A percentile compares a stretch with the other conserved stretches of the same genome.
Conservation (phyloP, 1,139 yeast genomes). For the Suhomyces kunorum region DNA sequence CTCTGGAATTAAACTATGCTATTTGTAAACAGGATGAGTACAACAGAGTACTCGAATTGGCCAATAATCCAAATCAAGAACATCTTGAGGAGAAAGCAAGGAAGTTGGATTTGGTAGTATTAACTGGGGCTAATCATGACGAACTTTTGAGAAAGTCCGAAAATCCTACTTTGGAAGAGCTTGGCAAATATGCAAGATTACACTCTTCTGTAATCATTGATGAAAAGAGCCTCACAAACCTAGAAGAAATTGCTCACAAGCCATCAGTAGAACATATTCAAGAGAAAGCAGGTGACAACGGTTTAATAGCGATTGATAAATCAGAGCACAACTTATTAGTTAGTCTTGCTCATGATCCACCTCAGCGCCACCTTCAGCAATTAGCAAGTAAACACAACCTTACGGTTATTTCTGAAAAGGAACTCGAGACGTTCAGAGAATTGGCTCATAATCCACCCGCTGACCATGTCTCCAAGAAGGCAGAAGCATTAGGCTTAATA, state of each 20-base stretch:
- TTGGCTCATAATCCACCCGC: slow-evolving; percentile 27
- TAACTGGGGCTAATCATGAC: slow-evolving; percentile 8
- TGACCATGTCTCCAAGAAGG: slow-evolving; percentile 26
- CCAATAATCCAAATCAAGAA: slow-evolving; percentile 6
- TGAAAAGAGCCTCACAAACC: slow-evolving; percentile 21
- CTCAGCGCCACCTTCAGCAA: slow-evolving; percentile 25
- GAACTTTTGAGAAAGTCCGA: slow-evolving; percentile 4
- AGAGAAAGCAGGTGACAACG: slow-evolving; percentile 13
- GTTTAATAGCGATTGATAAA: slow-evolving; percentile 4
- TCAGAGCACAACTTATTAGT: slow-evolving; percentile 12
- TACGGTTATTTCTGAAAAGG: slow-evolving; percentile 17
- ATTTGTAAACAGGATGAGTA: background rate
- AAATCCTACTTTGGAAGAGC: slow-evolving; percentile 13
- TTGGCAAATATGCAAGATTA: slow-evolving; percentile 21
- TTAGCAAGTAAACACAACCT: slow-evolving; percentile 17
- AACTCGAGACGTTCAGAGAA: slow-evolving; percentile 12
- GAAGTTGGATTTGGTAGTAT: slow-evolving; percentile 5
- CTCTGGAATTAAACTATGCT: slow-evolving; percentile 2
- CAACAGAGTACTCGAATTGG: slow-evolving; percentile 4
- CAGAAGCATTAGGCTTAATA: slow-evolving; percentile 18
- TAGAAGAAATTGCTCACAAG: slow-evolving; percentile 15
- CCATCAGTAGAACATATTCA: slow-evolving; percentile 19
- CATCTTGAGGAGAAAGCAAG: slow-evolving; percentile 7
- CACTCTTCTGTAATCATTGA: slow-evolving; percentile 24
- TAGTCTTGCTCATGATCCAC: slow-evolving; percentile 25